phyloP scores from a whole-genome alignment of 2,329 filamentous ascomycete species.

The Verticillium nubilum region DNA sequence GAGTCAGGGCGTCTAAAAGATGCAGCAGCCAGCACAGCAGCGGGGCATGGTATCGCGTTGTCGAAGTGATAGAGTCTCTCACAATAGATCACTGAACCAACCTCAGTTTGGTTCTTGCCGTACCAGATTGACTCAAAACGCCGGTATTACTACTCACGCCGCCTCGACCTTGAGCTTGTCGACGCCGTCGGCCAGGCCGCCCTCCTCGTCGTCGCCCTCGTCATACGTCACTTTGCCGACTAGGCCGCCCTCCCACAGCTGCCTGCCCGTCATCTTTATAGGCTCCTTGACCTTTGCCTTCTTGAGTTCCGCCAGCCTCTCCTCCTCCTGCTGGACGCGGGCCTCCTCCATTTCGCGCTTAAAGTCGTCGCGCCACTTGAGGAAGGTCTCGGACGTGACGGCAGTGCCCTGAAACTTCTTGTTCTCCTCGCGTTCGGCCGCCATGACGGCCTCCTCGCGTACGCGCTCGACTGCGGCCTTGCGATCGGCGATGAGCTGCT shows the following conservation, averaged over 20 bases:
- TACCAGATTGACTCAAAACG: not conserved
- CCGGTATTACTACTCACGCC: not conserved
- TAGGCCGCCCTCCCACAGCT: constrained; percentile 74
- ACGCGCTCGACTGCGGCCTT: constrained; percentile 56
- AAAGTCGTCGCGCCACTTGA: constrained; percentile 77
- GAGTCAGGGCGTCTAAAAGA: not conserved
- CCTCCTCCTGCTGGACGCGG: constrained; percentile 63
- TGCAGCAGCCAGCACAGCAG: not conserved
- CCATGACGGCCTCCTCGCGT: constrained; percentile 48
- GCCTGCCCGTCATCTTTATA: constrained; percentile 64
- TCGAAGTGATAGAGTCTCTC: not conserved
- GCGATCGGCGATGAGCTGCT: constrained; percentile 73
- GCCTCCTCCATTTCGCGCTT: constrained; percentile 73
- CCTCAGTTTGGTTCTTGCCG: too few species aligned
- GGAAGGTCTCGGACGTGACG: constrained; percentile 82
- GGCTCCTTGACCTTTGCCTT: constrained; percentile 72
- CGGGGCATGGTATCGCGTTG: not conserved
- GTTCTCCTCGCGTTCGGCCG: constrained; percentile 85
- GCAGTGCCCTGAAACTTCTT: constrained; percentile 89
- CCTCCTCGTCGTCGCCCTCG: constrained; percentile 61
- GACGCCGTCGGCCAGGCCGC: constrained; percentile 54
- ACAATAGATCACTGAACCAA: not conserved
- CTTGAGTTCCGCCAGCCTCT: constrained; percentile 76
- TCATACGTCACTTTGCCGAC: constrained; percentile 62
- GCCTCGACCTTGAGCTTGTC: constrained; percentile 69